Evolutionary conservation across 2,329 filamentous ascomycete species (phyloP).

Genomic region (Fusarium falciforme): DNA sequence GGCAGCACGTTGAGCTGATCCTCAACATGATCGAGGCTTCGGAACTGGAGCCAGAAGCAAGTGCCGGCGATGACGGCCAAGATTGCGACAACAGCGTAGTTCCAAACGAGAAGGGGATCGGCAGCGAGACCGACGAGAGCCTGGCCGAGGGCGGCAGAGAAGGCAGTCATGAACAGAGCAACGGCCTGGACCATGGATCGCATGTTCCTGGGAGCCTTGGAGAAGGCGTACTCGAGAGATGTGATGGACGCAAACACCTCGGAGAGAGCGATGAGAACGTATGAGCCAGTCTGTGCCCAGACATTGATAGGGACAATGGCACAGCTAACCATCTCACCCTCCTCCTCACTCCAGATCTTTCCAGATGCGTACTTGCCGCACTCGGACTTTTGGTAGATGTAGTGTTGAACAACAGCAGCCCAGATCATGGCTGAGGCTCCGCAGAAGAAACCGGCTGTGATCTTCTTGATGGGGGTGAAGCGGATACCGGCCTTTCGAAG

Average conservation of each 20-base stretch:
- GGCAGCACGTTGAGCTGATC: constrained; percentile 73
- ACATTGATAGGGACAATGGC: constrained; percentile 69
- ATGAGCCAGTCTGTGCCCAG: constrained; percentile 66
- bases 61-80: constrained; percentile 71
- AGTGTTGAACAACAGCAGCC: constrained; percentile 65
- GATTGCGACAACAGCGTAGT: constrained; percentile 76
- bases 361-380: constrained; percentile 62
- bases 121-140: constrained; percentile 56
- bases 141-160: constrained; percentile 76
- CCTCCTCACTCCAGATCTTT: constrained; percentile 30
- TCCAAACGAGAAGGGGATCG: constrained; percentile 79
- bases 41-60: constrained; percentile 75
- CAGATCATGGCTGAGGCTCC: constrained; percentile 70
- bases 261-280: constrained; percentile 60
- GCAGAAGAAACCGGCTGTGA: constrained; percentile 75
- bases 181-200: constrained; percentile 76
- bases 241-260: constrained; percentile 64
- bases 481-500: constrained; percentile 72
- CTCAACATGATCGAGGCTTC: constrained; percentile 71
- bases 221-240: constrained; percentile 79
- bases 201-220: constrained; percentile 83
- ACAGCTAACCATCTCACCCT: constrained; percentile 55
- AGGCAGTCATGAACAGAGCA: constrained; percentile 75
- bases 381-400: constrained; percentile 71
- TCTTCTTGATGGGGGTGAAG: constrained; percentile 82